These are phyloP conservation scores for Pyricularia sp. DNA, from an alignment of 2,329 filamentous ascomycete genomes.

Conservation along the genomic window DNA sequence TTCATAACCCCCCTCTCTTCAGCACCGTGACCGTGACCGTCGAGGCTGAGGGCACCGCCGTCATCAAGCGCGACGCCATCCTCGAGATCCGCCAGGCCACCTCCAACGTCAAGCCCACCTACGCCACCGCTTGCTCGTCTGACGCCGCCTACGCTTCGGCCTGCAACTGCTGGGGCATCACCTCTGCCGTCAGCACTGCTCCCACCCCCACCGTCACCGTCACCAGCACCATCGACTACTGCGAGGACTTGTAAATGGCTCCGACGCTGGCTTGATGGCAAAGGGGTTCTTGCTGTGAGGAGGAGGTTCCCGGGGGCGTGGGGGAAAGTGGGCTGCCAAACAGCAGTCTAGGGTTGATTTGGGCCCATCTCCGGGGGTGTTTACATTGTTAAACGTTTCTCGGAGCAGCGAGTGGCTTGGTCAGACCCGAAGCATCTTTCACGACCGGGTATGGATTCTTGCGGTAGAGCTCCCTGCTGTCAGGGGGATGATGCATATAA, in stretches of 20 bases:
- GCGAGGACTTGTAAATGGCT: constrained; percentile 22
- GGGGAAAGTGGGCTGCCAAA: not conserved
- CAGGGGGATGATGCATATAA: not conserved
- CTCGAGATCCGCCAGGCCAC: constrained; percentile 19
- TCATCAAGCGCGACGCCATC: constrained; percentile 17
- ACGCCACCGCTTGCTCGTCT: constrained; percentile 27
- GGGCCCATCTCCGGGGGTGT: not conserved
- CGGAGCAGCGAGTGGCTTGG: not conserved
- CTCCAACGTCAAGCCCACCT: constrained; percentile 24
- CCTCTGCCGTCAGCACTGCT: constrained; percentile 26
- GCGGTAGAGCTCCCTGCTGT: not conserved
- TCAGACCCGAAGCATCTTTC: not conserved
- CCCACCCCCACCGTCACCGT: constrained; percentile 28
- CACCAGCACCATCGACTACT: constrained; percentile 30
- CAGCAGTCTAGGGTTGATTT: not conserved
- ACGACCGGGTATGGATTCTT: not conserved
- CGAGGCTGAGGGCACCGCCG: constrained; percentile 15
- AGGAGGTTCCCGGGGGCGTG: constrained; percentile 7
- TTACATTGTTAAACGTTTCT: not conserved
- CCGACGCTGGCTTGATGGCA: not conserved
- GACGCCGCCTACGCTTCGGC: constrained; percentile 27
- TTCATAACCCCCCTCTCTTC: constrained; percentile 4
- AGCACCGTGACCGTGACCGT: constrained; percentile 29
- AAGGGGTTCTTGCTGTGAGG: not conserved
- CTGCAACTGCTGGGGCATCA: constrained; percentile 36